Conservation (phyloP, 495 filamentous ascomycete species). For the Cenococcum geophilum region DNA sequence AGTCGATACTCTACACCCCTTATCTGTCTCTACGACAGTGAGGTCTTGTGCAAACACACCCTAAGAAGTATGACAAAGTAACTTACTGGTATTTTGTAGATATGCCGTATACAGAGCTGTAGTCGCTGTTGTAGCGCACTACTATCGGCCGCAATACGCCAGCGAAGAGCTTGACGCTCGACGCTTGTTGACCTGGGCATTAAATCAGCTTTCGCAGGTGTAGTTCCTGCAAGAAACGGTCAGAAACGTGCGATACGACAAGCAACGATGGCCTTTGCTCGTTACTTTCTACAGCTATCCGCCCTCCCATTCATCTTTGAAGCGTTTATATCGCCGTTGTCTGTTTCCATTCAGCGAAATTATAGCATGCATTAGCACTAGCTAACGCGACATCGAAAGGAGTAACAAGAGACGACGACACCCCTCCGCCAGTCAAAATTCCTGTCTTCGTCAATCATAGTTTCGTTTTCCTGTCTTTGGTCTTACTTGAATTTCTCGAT, state of each 20-base stretch:
- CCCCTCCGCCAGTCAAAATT: not conserved
- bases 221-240: not conserved
- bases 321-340: no score
- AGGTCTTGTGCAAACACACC: not conserved
- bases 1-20: conserved; percentile 58
- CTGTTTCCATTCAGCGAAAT: no score
- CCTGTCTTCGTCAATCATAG: not conserved
- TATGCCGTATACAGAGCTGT: conserved; percentile 37
- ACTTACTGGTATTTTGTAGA: conserved; percentile 53
- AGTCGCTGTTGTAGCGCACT: conserved; percentile 33
- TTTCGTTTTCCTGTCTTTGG: not conserved
- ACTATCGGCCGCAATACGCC: conserved; percentile 33
- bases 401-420: not conserved
- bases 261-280: no score
- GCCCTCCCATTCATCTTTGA: no score
- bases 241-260: no score
- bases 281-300: no score
- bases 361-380: no score
- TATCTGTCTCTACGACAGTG: not conserved
- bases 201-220: conserved; percentile 32
- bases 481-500: no score
- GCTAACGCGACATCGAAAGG: not conserved
- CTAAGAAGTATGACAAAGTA: not conserved
- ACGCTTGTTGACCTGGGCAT: conserved; percentile 33
- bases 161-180: conserved; percentile 36